These are phyloP conservation scores for Lunularia cruciata DNA, from an alignment of 225 moss, liverwort and hornwort genomes.

Conservation along the genomic window DNA sequence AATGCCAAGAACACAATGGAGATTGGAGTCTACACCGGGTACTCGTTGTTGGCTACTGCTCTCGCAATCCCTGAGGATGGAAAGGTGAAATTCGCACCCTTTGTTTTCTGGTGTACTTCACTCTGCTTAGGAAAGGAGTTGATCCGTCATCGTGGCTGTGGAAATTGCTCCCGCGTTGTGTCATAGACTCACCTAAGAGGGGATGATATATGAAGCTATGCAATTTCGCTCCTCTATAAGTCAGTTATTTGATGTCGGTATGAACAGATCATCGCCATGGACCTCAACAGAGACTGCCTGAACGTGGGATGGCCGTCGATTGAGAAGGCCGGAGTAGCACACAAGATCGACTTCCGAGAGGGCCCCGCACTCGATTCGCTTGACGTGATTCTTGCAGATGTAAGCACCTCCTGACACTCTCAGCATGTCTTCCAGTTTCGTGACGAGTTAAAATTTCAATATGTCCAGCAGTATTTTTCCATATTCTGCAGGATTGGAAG, in stretches of 20 bases:
- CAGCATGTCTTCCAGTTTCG: too few species aligned
- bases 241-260: background rate
- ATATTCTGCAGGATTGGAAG: too few species aligned
- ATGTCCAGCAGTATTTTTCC: too few species aligned
- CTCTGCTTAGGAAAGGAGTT: background rate
- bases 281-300: conserved; percentile 70
- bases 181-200: too few species aligned
- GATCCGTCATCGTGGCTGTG: too few species aligned
- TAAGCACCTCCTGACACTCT: conserved; percentile 21
- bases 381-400: conserved; percentile 57
- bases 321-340: conserved; percentile 71
- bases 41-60: conserved; percentile 85
- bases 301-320: conserved; percentile 77
- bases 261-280: conserved; percentile 69
- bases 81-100: conserved; percentile 41
- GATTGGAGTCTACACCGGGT: conserved; percentile 89
- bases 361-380: conserved; percentile 73
- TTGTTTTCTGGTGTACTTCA: background rate
- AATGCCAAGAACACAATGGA: conserved; percentile 85
- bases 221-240: background rate
- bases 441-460: too few species aligned
- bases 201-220: too few species aligned
- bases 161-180: too few species aligned
- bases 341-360: conserved; percentile 79
- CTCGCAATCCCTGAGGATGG: conserved; percentile 84